Evolutionary conservation across 805 yeast species (phyloP).

Genomic region (Zygoascus bituminiphila): DNA sequence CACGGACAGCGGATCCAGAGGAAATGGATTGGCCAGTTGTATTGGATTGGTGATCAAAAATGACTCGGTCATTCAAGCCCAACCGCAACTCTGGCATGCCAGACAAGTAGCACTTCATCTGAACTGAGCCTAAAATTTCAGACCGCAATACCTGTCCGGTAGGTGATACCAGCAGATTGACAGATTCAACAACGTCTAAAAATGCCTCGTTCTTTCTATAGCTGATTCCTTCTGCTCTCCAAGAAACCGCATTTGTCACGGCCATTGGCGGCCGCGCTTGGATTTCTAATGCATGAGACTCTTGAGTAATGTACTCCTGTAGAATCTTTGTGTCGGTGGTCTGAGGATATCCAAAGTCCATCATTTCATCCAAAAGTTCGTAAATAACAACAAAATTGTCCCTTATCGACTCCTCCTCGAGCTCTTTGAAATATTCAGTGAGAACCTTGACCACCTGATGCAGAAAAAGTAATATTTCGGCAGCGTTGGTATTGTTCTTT

Average conservation of each 20-base stretch:
- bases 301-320: conserved; percentile 66
- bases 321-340: conserved; percentile 71
- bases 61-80: conserved; percentile 49
- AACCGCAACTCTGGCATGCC: conserved; percentile 84
- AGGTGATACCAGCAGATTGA: conserved; percentile 60
- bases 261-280: conserved; percentile 55
- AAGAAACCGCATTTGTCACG: conserved; percentile 68
- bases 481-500: conserved; percentile 37
- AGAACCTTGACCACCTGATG: conserved; percentile 39
- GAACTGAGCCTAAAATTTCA: conserved; percentile 63
- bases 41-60: conserved; percentile 22
- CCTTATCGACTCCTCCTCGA: conserved; percentile 51
- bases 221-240: conserved; percentile 88
- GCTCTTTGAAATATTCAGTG: conserved; percentile 37
- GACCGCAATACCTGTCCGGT: conserved; percentile 54
- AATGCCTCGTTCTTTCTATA: conserved; percentile 87
- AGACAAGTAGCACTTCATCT: conserved; percentile 66
- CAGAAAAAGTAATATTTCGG: conserved; percentile 52
- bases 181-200: conserved; percentile 71
- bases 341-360: conserved; percentile 85
- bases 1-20: conserved; percentile 14
- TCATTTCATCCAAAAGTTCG: conserved; percentile 81
- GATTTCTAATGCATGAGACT: conserved; percentile 35
- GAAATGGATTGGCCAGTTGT: conserved; percentile 24
- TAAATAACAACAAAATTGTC: conserved; percentile 70